phyloP scores from a whole-genome alignment of 257 asterid species.

The Fraxinus quadrangulata region DNA sequence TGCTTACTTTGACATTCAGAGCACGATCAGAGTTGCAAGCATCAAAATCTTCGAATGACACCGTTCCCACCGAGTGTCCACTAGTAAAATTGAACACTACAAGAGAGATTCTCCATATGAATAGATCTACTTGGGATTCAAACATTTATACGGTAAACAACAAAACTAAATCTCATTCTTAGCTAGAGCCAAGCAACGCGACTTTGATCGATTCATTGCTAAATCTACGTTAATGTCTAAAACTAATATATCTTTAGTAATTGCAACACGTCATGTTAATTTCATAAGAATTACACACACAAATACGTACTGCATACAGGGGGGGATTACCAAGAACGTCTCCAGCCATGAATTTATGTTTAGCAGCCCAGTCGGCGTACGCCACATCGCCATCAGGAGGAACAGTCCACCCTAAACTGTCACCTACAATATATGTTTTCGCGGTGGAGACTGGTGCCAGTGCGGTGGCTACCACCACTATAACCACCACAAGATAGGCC shows the following conservation, averaged over 20 bases:
- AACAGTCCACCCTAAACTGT: slow-evolving; percentile 22
- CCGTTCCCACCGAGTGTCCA: neutral
- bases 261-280: too few species aligned
- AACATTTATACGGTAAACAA: too few species aligned
- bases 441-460: slow-evolving; percentile 22
- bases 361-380: slow-evolving; percentile 29
- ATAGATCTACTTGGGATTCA: too few species aligned
- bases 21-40: neutral
- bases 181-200: too few species aligned
- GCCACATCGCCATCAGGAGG: slow-evolving; percentile 22
- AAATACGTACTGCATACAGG: too few species aligned
- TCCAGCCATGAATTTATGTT: slow-evolving; percentile 15
- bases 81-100: neutral
- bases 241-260: too few species aligned
- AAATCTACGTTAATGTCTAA: too few species aligned
- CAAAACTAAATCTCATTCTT: too few species aligned
- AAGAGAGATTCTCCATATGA: neutral
- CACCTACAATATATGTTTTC: slow-evolving; percentile 30
- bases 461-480: neutral
- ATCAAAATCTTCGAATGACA: neutral
- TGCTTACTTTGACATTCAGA: neutral
- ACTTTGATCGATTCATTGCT: too few species aligned
- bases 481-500: neutral
- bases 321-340: slow-evolving; percentile 28
- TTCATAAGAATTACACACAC: too few species aligned